Percentiles rank a stretch among this genome's conserved stretches.
Evolutionary conservation across 2,329 filamentous ascomycete genomes (phyloP).

Genomic region (Colletotrichum falcatum): DNA sequence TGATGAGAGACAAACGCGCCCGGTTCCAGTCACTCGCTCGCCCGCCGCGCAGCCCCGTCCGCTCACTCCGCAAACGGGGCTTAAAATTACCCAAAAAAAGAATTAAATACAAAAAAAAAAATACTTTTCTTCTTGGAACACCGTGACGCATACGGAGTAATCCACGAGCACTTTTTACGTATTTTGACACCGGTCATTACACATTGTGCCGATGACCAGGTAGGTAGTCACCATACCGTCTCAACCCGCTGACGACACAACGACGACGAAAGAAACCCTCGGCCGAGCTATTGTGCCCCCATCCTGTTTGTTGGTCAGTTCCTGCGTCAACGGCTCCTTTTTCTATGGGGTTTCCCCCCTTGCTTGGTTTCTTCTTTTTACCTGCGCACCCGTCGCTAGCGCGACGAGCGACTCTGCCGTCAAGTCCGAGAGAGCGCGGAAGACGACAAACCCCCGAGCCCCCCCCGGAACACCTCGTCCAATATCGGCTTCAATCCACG

Average conservation of each 20-base stretch:
- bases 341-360: not conserved
- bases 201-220: conserved; percentile 17
- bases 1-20: conserved; percentile 20
- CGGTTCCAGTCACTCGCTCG: not conserved
- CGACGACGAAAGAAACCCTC: not conserved
- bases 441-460: not conserved
- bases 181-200: conserved; percentile 10
- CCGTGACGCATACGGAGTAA: conserved; percentile 6
- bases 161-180: conserved; percentile 32
- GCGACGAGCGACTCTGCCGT: not conserved
- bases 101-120: too few relatives aligned
- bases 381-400: conserved; percentile 5
- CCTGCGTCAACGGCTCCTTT: conserved; percentile 13
- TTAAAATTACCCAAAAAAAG: too few relatives aligned
- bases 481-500: not conserved
- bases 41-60: not conserved
- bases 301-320: conserved; percentile 2
- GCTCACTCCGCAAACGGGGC: not conserved
- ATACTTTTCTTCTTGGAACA: conserved; percentile 29
- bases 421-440: conserved; percentile 1
- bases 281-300: not conserved
- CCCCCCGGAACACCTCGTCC: not conserved
- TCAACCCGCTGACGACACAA: conserved; percentile 4
- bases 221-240: conserved; percentile 1
- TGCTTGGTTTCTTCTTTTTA: not conserved